Conservation (phyloP, 176 grass and related monocot genomes). For the Ensete ventricosum region DNA sequence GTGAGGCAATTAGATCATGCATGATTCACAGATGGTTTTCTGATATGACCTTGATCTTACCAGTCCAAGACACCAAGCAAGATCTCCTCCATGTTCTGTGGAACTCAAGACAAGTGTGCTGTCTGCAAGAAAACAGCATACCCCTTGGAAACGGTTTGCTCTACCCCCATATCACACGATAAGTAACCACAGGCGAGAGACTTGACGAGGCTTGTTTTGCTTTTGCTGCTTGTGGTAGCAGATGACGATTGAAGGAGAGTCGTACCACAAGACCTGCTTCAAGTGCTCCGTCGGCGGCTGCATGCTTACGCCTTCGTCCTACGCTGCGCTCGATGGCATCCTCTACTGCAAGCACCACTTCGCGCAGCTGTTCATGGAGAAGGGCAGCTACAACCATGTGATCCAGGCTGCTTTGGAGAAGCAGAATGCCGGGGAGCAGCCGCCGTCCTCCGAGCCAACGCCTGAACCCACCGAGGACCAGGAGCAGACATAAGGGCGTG, state of each 20-base stretch:
- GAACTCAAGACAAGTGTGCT: constrained; percentile 82
- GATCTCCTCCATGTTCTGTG: constrained; percentile 62
- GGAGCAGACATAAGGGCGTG: not conserved
- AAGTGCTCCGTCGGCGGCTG: constrained; percentile 75
- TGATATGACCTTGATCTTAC: not conserved
- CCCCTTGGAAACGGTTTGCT: constrained; percentile 68
- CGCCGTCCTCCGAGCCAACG: too few relatives aligned
- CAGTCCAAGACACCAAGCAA: constrained; percentile 78
- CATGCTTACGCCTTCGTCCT: constrained; percentile 71
- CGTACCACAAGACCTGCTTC: constrained; percentile 96
- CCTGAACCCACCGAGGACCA: too few relatives aligned
- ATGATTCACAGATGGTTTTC: too few relatives aligned
- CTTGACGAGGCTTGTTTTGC: not conserved
- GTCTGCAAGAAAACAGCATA: constrained; percentile 85
- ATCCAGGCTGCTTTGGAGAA: constrained; percentile 36
- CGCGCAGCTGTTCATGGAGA: constrained; percentile 85
- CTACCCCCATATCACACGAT: not conserved
- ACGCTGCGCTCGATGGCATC: constrained; percentile 76
- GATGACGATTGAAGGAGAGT: constrained; percentile 71
- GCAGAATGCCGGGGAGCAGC: constrained; percentile 36
- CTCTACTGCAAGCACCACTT: constrained; percentile 98
- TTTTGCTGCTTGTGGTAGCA: constrained; percentile 6
- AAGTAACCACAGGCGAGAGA: too few relatives aligned
- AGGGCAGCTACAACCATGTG: constrained; percentile 89
- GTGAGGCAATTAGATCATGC: not conserved